phyloP scores from a whole-genome alignment of 495 filamentous ascomycete species.

The Tuber aestivum region DNA sequence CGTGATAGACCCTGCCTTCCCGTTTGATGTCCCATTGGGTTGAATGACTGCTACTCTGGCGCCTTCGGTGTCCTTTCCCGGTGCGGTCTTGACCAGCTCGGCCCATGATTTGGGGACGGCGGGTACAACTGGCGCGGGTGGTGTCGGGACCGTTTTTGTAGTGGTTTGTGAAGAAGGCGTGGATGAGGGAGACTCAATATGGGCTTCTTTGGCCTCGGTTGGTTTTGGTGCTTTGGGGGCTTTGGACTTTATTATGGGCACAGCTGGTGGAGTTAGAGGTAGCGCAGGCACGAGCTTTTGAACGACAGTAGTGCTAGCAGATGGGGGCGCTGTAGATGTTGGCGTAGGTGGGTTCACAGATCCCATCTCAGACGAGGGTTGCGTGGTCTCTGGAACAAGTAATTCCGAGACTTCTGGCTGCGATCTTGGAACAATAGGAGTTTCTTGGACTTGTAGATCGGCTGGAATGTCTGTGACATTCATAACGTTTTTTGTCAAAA shows the following conservation, averaged over 20 bases:
- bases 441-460: not conserved
- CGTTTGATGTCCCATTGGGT: conserved; percentile 29
- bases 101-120: conserved; percentile 38
- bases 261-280: conserved; percentile 30
- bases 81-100: conserved; percentile 29
- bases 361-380: conserved; percentile 32
- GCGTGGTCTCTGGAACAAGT: conserved; percentile 27
- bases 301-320: conserved; percentile 21
- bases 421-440: conserved; percentile 5
- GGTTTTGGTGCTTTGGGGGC: conserved; percentile 19
- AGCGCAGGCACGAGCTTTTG: conserved; percentile 26
- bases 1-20: conserved; percentile 23
- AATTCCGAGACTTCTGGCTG: conserved; percentile 9
- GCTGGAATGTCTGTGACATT: not conserved
- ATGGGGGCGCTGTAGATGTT: conserved; percentile 31
- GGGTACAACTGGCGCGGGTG: conserved; percentile 7
- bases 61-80: conserved; percentile 9
- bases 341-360: conserved; percentile 28
- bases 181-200: conserved; percentile 13
- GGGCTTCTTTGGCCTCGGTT: conserved; percentile 19
- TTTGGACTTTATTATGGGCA: conserved; percentile 34
- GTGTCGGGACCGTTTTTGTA: conserved; percentile 7
- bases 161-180: conserved; percentile 5
- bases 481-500: not conserved
- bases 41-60: conserved; percentile 27